A percentile compares a stretch with the other conserved stretches of the same genome.
Conservation (phyloP, 2,329 filamentous ascomycete species). For the Calonectria henricotiae region DNA sequence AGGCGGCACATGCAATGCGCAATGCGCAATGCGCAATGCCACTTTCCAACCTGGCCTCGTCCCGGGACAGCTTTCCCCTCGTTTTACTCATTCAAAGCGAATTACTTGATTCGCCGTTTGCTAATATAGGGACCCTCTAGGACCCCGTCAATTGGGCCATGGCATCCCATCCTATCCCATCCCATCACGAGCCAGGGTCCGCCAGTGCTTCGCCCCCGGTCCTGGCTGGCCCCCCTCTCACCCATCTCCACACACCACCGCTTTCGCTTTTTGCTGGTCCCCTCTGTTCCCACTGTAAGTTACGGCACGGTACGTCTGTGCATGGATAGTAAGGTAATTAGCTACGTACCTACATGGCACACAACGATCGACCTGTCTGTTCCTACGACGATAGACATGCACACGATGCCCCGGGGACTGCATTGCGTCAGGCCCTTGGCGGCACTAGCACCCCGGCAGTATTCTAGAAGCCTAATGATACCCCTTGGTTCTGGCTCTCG, state of each 20-base stretch:
- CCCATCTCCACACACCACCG: conserved; percentile 8
- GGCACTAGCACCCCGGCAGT: conserved; percentile 35
- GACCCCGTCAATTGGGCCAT: conserved; percentile 16
- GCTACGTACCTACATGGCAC: conserved; percentile 31
- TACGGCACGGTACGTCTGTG: conserved; percentile 21
- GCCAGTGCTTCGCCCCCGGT: conserved; percentile 44
- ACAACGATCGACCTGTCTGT: conserved; percentile 38
- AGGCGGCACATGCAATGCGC: conserved; percentile 17
- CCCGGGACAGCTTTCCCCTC: conserved; percentile 19
- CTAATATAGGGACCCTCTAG: conserved; percentile 17
- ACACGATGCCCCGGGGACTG: conserved; percentile 36
- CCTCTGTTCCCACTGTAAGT: conserved; percentile 18
- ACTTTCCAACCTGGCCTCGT: conserved; percentile 19
- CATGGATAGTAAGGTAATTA: conserved; percentile 17
- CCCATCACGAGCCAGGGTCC: conserved; percentile 48
- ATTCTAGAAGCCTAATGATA: conserved; percentile 51
- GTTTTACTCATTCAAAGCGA: conserved; percentile 19
- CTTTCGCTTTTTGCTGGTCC: conserved; percentile 15
- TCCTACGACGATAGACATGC: conserved; percentile 35
- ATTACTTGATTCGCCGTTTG: conserved; percentile 20
- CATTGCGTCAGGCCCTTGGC: conserved; percentile 37
- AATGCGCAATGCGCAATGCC: conserved; percentile 2
- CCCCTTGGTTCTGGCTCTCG: conserved; percentile 38
- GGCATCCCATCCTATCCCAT: background rate
- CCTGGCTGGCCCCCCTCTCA: conserved; percentile 18